These are phyloP conservation scores for Azolla pinnata DNA, from an alignment of 75 land plant species.

Conservation along the genomic window DNA sequence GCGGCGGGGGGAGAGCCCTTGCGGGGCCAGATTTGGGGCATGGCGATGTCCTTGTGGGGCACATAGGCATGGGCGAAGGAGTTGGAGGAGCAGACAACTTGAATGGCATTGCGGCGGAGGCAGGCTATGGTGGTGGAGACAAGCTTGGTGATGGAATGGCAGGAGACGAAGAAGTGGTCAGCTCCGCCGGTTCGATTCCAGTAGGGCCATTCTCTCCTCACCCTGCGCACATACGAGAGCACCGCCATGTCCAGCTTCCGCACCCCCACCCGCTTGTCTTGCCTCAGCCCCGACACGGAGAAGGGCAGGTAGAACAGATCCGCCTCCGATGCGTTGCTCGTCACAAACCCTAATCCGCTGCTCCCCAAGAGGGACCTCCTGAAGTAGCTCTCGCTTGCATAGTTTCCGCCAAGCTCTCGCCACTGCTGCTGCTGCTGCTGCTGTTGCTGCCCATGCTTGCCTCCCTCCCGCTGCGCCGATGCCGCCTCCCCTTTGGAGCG, in stretches of 20 bases:
- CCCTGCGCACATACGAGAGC: constrained; percentile 27
- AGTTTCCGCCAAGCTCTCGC: constrained; percentile 55
- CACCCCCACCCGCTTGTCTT: constrained; percentile 47
- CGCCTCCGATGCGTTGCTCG: constrained; percentile 56
- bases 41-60: constrained; percentile 53
- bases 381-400: constrained; percentile 74
- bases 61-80: constrained; percentile 40
- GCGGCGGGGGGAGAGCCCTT: constrained; percentile 20
- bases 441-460: too few relatives aligned
- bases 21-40: constrained; percentile 80
- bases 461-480: too few relatives aligned
- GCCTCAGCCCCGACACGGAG: constrained; percentile 53
- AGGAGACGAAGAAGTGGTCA: constrained; percentile 69
- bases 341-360: constrained; percentile 52
- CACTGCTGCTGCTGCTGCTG: too few relatives aligned
- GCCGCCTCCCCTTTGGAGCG: too few relatives aligned
- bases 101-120: constrained; percentile 45
- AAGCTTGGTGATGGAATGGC: constrained; percentile 48
- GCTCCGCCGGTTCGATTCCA: constrained; percentile 63
- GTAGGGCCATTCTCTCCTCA: constrained; percentile 42
- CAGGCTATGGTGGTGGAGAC: constrained; percentile 41
- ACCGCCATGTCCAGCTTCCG: constrained; percentile 39
- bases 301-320: constrained; percentile 66
- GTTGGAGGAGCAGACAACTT: constrained; percentile 69
- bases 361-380: constrained; percentile 49